Conservation (phyloP, 305 asterid genomes). For the Petunia hybrid region DNA sequence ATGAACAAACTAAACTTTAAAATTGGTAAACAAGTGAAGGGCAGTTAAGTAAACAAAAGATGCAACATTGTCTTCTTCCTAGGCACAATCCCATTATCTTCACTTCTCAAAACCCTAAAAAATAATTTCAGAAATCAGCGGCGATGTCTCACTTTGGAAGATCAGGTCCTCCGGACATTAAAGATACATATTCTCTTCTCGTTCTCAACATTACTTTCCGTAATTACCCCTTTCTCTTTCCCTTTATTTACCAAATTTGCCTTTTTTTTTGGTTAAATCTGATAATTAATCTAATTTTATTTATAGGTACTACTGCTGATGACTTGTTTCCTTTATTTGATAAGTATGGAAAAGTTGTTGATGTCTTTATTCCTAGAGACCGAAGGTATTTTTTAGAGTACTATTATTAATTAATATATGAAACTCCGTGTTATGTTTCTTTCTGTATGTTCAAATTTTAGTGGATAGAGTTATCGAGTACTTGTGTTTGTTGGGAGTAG, state of each 20-base stretch:
- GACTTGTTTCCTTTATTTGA: conserved; percentile 94
- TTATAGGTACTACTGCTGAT: conserved; percentile 90
- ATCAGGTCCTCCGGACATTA: conserved; percentile 99
- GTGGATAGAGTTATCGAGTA: too few relatives aligned
- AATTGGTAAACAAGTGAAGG: too few relatives aligned
- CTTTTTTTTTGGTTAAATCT: neutral
- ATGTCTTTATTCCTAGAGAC: conserved; percentile 95
- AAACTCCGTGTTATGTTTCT: neutral
- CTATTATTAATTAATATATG: neutral
- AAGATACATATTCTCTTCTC: conserved; percentile 89
- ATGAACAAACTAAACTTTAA: too few relatives aligned
- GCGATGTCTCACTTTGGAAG: conserved; percentile 97
- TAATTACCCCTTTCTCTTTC: conserved; percentile 31
- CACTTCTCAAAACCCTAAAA: neutral
- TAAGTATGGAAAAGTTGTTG: conserved; percentile 94
- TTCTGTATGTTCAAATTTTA: too few relatives aligned
- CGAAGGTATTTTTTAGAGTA: conserved; percentile 58
- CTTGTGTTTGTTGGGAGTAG: too few relatives aligned
- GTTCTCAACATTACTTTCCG: conserved; percentile 98
- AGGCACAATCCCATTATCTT: too few relatives aligned
- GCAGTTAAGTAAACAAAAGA: too few relatives aligned
- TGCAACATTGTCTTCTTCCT: too few relatives aligned
- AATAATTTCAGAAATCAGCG: neutral
- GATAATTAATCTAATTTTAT: neutral
- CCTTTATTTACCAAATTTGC: neutral